phyloP scores from a whole-genome alignment of 495 filamentous ascomycete species.

The Niebla homalea region DNA sequence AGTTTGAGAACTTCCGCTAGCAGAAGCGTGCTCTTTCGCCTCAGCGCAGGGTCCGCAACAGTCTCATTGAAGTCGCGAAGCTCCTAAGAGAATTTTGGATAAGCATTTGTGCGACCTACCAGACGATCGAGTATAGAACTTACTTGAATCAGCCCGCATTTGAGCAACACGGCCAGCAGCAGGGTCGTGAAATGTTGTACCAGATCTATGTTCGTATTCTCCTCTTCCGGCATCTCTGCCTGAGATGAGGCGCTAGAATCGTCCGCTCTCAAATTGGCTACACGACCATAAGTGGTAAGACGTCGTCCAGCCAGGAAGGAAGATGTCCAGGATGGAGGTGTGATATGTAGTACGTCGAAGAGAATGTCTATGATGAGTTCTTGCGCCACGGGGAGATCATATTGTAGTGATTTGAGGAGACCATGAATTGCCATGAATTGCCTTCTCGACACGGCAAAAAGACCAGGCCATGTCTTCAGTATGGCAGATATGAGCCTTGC shows the following conservation, averaged over 20 bases:
- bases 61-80: conserved; percentile 56
- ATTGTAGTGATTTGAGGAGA: conserved; percentile 63
- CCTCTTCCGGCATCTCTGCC: conserved; percentile 47
- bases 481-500: conserved; percentile 77
- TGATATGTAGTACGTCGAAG: conserved; percentile 85
- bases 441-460: conserved; percentile 75
- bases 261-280: conserved; percentile 70
- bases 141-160: conserved; percentile 65
- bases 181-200: conserved; percentile 87
- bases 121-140: conserved; percentile 12
- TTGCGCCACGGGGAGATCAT: conserved; percentile 51
- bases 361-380: conserved; percentile 69
- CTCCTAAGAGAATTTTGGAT: conserved; percentile 27
- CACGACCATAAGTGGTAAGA: conserved; percentile 86
- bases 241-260: conserved; percentile 31
- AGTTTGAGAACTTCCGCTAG: conserved; percentile 84
- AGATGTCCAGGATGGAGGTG: conserved; percentile 89
- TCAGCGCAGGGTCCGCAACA: conserved; percentile 56
- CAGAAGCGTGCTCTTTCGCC: conserved; percentile 78
- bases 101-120: neutral
- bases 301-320: conserved; percentile 87
- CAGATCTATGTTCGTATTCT: conserved; percentile 61
- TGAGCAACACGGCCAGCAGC: conserved; percentile 73
- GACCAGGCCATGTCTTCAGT: conserved; percentile 79
- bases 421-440: conserved; percentile 72